Conservation (phyloP, 2,329 filamentous ascomycete species). For the Paecilomyces formosus region DNA sequence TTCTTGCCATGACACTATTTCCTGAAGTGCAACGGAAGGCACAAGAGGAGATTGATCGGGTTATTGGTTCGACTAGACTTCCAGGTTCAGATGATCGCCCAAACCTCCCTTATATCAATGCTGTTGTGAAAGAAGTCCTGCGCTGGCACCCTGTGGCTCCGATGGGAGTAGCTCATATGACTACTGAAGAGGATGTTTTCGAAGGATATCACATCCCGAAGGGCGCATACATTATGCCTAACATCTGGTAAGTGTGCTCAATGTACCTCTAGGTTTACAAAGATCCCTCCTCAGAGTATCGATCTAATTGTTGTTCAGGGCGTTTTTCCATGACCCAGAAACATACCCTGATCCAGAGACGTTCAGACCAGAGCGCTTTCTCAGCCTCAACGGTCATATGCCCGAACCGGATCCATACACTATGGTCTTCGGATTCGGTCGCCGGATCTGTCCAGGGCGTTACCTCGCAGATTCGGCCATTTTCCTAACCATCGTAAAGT, state of each 20-base stretch:
- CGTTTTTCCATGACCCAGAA: constrained; percentile 27
- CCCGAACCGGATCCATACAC: constrained; percentile 23
- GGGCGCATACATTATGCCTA: constrained; percentile 19
- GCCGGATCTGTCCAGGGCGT: constrained; percentile 26
- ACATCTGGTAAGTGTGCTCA: constrained; percentile 16
- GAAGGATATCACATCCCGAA: constrained; percentile 17
- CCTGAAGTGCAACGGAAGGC: constrained; percentile 41
- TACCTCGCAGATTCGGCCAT: constrained; percentile 25
- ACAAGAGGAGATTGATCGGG: constrained; percentile 25
- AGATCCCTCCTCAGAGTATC: too few species aligned
- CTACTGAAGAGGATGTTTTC: constrained; percentile 9
- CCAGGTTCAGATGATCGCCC: constrained; percentile 26
- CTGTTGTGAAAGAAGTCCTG: constrained; percentile 21
- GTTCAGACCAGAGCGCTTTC: constrained; percentile 32
- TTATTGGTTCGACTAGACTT: constrained; percentile 18
- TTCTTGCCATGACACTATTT: constrained; percentile 42
- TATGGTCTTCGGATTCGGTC: constrained; percentile 23
- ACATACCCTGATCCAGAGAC: constrained; percentile 20
- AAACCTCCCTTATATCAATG: constrained; percentile 18
- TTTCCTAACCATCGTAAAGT: constrained; percentile 30
- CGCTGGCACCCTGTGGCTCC: constrained; percentile 17
- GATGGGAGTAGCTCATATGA: constrained; percentile 12
- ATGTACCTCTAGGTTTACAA: neutral
- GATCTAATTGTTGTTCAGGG: constrained; percentile 13
- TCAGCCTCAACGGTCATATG: constrained; percentile 11